These are phyloP conservation scores for Ambrosia trifida DNA, from an alignment of 129 eudicot species.

Conservation along the genomic window DNA sequence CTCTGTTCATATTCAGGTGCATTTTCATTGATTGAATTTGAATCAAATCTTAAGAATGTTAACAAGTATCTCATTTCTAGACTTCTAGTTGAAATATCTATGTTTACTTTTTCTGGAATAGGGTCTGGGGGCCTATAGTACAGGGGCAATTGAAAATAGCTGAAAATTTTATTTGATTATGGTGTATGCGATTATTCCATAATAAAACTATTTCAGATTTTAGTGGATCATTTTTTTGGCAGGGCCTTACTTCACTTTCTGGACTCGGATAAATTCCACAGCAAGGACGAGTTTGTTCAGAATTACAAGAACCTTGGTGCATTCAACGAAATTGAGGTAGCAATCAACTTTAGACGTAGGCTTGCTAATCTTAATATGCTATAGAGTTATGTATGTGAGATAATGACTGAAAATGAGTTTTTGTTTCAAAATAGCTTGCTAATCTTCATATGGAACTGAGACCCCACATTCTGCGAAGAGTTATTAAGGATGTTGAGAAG, in stretches of 20 bases:
- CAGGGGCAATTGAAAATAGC: no score
- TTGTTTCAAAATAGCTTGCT: constrained; percentile 60
- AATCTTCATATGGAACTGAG: constrained; percentile 96
- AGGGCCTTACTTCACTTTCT: constrained; percentile 99
- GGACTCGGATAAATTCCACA: constrained; percentile 83
- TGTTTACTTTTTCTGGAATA: no score
- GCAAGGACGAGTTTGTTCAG: constrained; percentile 92
- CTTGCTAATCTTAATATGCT: background rate
- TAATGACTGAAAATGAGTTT: background rate
- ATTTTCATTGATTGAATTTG: no score
- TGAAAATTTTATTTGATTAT: no score
- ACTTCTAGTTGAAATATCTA: no score
- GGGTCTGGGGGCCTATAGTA: no score
- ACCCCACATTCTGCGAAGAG: constrained; percentile 97
- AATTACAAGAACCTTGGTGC: constrained; percentile 96
- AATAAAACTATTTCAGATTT: background rate
- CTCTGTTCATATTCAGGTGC: no score
- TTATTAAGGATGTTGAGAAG: constrained; percentile 98
- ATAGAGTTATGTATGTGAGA: background rate
- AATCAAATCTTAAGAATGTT: no score
- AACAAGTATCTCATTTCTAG: no score
- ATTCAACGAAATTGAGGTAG: constrained; percentile 89
- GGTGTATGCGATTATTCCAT: background rate
- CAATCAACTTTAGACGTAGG: background rate
- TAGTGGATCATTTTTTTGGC: constrained; percentile 22